Base-by-base conservation (phyloP, 2,329 filamentous ascomycete species). In the Neofusicoccum laricinum region DNA sequence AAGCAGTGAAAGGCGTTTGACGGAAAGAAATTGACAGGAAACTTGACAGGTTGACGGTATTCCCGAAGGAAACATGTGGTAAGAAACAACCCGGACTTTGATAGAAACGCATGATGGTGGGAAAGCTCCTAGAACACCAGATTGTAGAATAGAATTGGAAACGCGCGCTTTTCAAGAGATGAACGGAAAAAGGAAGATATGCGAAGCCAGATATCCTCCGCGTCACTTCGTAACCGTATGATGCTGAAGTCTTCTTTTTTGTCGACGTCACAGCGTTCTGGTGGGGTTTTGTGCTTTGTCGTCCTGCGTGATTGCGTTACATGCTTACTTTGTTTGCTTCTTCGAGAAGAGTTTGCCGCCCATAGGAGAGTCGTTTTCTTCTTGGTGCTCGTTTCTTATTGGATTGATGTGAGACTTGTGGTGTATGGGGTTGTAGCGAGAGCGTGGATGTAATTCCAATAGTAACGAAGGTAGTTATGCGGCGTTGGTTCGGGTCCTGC, bases 251-350 rank as follows among this genome's bases (percentile, higher is more conserved):
- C 40, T 59, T 32, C 25, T n/a, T 40, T 58, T 36, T 46, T 17
- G n/a, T 59, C 38, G 55, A 46, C 55, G 43, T 59, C 17, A 59
- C 30, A 59, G 55, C 55, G 30, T 59, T 59, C 30, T 34, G 15
- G 15, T n/a, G 40, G 30, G n/a, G n/a, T 21, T 59, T 36, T 57
- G 53, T 41, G 53, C 15, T 34, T 36, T 12, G 41, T 46, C 40
- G 38, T 57, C 55, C 55, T 59, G 55, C 55, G 30, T 59, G 40
- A 59, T 46, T 59, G 55, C 55, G 30, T 59, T 46, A 59, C 41
- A 45, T 46, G 55, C 55, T 46, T 59, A 59, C 55, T 59, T 32
- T 40, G 11, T 34, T 59, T 46, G 15, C 55, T 59, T 59, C n/a
- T 57, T 46, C 25, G 17, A 46, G 25, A 46, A 46, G 40, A 59